Evolutionary conservation across 176 grass and related monocot genomes (phyloP).

Genomic region (Elaeis guineensis): DNA sequence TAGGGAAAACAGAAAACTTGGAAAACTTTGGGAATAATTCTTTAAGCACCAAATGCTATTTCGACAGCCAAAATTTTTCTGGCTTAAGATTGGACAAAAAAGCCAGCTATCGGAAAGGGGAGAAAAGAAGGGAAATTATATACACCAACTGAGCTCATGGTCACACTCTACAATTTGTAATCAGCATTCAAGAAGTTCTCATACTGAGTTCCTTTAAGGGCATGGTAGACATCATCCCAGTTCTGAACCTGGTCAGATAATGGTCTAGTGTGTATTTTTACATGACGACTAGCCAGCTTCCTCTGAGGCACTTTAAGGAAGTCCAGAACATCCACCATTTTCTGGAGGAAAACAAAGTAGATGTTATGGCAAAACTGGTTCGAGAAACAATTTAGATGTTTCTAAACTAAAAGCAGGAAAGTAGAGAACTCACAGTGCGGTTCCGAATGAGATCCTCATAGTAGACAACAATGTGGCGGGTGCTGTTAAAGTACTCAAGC

Average conservation of each 20-base stretch:
- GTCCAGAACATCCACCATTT: slow-evolving; percentile 56
- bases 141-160: neutral
- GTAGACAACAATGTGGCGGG: slow-evolving; percentile 49
- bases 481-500: slow-evolving; percentile 47
- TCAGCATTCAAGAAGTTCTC: slow-evolving; percentile 66
- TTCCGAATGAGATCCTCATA: slow-evolving; percentile 73
- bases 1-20: too few relatives aligned
- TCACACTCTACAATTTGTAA: slow-evolving; percentile 26
- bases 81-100: neutral
- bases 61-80: too few relatives aligned
- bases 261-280: slow-evolving; percentile 76
- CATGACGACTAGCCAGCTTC: slow-evolving; percentile 52
- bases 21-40: too few relatives aligned
- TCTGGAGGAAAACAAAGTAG: slow-evolving; percentile 26
- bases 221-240: slow-evolving; percentile 62
- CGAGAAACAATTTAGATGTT: neutral
- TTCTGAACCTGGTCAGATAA: slow-evolving; percentile 60
- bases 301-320: slow-evolving; percentile 51
- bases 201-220: slow-evolving; percentile 60
- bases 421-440: slow-evolving; percentile 47
- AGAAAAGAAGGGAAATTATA: neutral
- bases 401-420: neutral
- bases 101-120: neutral
- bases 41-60: too few relatives aligned
- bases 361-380: slow-evolving; percentile 3